Evolutionary conservation across 495 filamentous ascomycete genomes (phyloP), one percentile per base, ranked within the genome.

Genomic region (Rhypophila decipiens): DNA sequence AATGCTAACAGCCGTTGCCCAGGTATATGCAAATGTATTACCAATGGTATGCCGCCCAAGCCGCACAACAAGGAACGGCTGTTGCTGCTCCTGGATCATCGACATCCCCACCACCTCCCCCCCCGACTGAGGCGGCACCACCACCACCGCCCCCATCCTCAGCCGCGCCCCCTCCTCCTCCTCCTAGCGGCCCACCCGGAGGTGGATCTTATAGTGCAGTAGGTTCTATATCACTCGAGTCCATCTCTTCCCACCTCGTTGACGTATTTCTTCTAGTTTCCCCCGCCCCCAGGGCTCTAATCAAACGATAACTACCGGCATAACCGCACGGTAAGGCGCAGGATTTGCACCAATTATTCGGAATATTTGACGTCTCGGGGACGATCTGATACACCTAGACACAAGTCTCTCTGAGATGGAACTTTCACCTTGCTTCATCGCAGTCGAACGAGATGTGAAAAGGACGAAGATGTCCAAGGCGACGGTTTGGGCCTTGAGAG

Each of bases 21-120:
- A 82, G 79, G 34, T 90, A 95, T 47, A 72, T 87, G 41, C 79
- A 85, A 46, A 63, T 72, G 57, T 88, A 89, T 59, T 85, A 88
- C 46, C 79, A 84, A 49, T 78, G 75, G 50, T 73, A 73, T 39
- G 72, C 70, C 55, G 63, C 81, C 55, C 77, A 80, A 46, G 75
- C 64, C 50, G 63, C 56, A 22, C 77, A 80, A 46, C 75, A 65
- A 52, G 63, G 55, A 22, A 56, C 61, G 3, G 56, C 60, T 19
- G 56, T 65, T 36, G 58, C 63, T 24, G 51, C 72, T 47, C 60
- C 74, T 40, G 67, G 70, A 50, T 59, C 65, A 42, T 53, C 74
- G 56, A 59, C 65, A 45, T 74, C 82, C 53, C 72, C 81, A 39
- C 78, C 80, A 4, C 80, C 84, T 0, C 81, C 83, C 42, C 80